These are phyloP conservation scores for Phytophthora tubulina DNA, from an alignment of 352 stramenopile genomes.

Conservation along the genomic window DNA sequence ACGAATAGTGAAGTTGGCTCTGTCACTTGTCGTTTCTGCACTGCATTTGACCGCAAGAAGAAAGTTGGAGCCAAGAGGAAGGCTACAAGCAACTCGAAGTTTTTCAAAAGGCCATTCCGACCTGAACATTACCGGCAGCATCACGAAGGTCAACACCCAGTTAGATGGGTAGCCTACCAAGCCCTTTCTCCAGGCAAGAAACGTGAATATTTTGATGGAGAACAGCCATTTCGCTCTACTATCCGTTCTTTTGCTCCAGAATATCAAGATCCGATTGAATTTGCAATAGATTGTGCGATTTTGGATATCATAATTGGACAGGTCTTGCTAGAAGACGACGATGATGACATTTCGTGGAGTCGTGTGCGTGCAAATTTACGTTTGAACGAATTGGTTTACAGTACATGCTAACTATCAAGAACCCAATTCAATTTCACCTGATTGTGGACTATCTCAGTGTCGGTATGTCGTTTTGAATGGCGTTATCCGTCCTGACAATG, in stretches of 20 bases:
- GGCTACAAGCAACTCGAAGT: no score
- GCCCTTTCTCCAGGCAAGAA: background rate
- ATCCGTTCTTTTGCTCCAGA: background rate
- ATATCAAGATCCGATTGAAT: background rate
- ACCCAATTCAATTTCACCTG: background rate
- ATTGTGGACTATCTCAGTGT: background rate
- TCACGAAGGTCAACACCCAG: no score
- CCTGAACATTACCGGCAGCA: no score
- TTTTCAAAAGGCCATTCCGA: no score
- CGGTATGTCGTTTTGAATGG: constrained; percentile 2
- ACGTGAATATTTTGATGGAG: background rate
- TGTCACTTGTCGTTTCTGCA: background rate
- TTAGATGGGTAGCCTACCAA: no score
- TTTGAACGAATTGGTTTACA: no score
- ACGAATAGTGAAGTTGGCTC: background rate
- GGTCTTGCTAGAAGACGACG: no score
- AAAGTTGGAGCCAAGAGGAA: no score
- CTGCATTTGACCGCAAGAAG: background rate
- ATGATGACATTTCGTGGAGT: no score
- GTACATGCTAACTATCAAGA: background rate
- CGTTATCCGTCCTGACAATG: background rate
- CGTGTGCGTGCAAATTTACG: no score
- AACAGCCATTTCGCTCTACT: background rate
- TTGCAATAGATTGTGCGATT: background rate
- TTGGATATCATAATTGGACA: no score